Base-by-base conservation (phyloP, 345 rosid species). In the Hypericum androsaemum region DNA sequence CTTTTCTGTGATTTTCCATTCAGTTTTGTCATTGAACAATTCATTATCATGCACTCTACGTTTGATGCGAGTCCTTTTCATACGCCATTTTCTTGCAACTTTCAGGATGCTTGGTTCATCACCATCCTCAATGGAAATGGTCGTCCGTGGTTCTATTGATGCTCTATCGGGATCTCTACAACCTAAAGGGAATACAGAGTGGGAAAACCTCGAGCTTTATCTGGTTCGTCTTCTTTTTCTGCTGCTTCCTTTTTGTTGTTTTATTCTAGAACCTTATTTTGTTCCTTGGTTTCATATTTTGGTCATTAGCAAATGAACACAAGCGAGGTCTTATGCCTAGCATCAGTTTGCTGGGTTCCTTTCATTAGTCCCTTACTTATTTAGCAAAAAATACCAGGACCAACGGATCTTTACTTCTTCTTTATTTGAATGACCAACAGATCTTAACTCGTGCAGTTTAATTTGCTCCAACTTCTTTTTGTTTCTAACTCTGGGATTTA, bases 181-280 rank as follows among this genome's bases (percentile, higher is more conserved):
- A 54, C 45, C 71, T 48, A 76, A 60, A 61, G 71, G 77, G 56
- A 75, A 69, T 61, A 65, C 64, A 74, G 82, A 74, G 43, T 88
- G 98, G 98, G 97, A 83, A 70, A 78, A 74, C 66, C 95, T 92
- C 39, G 96, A 88, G 69, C 77, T 66, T 65, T 92, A 88, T 80
- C 80, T 92, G 73, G 98, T 92, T 40, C 43, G 83, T 85, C 68
- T 60, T 64, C 7, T 3, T 46, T 6, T 14, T 8, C 15, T 13
- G 22, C 28, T 46, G 8, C 50, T 46, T 32, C 8, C 10, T 6
- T 12, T 13, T 7, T 8, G 9, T 22, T n/a, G n/a, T n/a, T n/a
- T n/a, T n/a, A n/a, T n/a, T n/a, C 48, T 45, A 8, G 22, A 46
- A 14, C 22, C 28, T 13, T 9, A 17, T 46, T 13, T 17, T 14